Base-by-base conservation (phyloP, 2,329 filamentous ascomycete species). In the Pestalotiopsis sp. region DNA sequence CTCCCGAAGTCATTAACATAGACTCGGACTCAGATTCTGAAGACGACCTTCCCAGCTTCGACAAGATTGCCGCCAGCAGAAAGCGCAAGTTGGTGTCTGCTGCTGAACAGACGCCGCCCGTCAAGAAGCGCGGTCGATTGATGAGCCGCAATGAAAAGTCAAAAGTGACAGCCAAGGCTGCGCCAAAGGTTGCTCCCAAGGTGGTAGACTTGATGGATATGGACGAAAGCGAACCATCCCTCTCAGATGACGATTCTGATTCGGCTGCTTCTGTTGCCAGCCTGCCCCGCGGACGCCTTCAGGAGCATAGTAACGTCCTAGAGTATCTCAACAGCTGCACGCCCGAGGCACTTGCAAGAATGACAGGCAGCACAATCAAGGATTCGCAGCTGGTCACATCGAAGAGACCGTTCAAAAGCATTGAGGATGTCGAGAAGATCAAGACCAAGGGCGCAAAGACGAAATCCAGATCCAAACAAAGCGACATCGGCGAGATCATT, bases 261-360 rank as follows among this genome's bases (percentile, higher is more conserved):
- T 68, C 61, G 12, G 63, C 67, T 14, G 64, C 68, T n/a, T 60
- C 52, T 36, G 67, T 60, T 13, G 67, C 56, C 36, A 67, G 69
- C 36, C 41, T 62, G 14, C 38, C 36, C 60, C 68, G 14, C 25
- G 45, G 14, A 58, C 41, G n/a, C 25, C 68, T 13, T 2, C 69
- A 70, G 13, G 70, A 70, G 25, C 84, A 89, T 38, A 76, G 75
- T 4, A 86, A 86, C 67, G 88, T 98, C 6, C 83, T 98, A 36
- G 86, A 90, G 7, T 97, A 94, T 75, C 90, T 99, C 79, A 98
- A 98, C 76, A 89, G 86, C 0, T 96, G 93, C 78, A 89, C 90
- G 4, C 83, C 89, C 11, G 87, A 91, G 45, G 93, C 95, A 68
- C 87, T 99, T 57, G 89, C 92, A 1, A 95, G 97, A 73, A 91